These are phyloP conservation scores for Trametes sanguinea DNA, from an alignment of 768 basidiomycete genomes.

Conservation along the genomic window DNA sequence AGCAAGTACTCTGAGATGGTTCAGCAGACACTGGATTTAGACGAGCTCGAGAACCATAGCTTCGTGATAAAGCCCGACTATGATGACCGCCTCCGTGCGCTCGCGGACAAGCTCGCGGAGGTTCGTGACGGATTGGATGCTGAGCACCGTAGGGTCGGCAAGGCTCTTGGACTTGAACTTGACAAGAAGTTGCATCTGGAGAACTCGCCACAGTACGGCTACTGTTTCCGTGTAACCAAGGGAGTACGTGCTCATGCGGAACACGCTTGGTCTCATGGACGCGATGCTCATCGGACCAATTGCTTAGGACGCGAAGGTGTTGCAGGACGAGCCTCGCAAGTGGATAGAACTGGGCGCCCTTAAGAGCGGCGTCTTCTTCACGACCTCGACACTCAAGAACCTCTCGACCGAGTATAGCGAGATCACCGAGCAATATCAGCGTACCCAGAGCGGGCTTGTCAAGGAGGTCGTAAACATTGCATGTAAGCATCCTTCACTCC, in stretches of 20 bases:
- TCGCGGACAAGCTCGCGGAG: constrained; percentile 67
- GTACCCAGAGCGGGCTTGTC: constrained; percentile 79
- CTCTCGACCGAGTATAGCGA: constrained; percentile 74
- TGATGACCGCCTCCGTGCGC: constrained; percentile 68
- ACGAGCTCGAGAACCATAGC: constrained; percentile 80
- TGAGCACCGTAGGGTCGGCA: constrained; percentile 72
- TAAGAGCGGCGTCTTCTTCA: constrained; percentile 89
- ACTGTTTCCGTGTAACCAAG: constrained; percentile 91
- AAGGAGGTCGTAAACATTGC: constrained; percentile 94
- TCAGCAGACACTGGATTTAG: constrained; percentile 91
- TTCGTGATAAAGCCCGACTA: constrained; percentile 93
- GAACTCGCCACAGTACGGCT: constrained; percentile 85
- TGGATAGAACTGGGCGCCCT: constrained; percentile 85
- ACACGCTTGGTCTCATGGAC: background rate
- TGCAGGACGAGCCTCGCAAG: constrained; percentile 55
- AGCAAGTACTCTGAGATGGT: constrained; percentile 91
- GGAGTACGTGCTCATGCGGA: constrained; percentile 54
- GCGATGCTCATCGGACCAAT: background rate
- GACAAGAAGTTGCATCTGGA: constrained; percentile 97
- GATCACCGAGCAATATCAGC: constrained; percentile 65
- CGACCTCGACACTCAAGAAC: constrained; percentile 71
- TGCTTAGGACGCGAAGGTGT: constrained; percentile 72
- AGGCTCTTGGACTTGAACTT: constrained; percentile 76
- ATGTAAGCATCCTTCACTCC: constrained; percentile 47
- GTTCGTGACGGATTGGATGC: constrained; percentile 79